Base-by-base conservation (phyloP, 2,329 filamentous ascomycete species). In the Neonectria magnoliae region DNA sequence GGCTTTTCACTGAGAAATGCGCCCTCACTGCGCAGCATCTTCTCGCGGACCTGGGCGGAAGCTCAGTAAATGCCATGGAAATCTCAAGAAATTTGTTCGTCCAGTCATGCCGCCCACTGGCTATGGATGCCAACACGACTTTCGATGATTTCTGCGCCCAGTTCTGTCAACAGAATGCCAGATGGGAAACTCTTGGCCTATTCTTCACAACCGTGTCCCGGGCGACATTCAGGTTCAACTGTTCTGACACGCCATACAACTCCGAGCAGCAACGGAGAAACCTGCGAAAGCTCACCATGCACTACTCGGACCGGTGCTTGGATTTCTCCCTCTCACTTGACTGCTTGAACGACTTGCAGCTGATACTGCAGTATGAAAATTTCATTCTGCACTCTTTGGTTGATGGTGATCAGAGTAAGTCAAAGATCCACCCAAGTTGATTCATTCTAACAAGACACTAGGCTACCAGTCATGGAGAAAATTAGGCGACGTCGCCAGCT, bases 401-500 rank as follows among this genome's bases (percentile, higher is more conserved):
- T 2, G 76, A 81, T 63, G 81, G 81, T 9, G 81, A 82, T 58
- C 80, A 82, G 62, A 82, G 81, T 82, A 69, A 69, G 77, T 22
- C 25, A 18, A 13, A 18, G 8, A 20, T 16, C 16, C 18, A 25
- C 3, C 10, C 41, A 6, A 29, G 10, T 20, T 2, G 6, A 18
- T 10, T 5, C 4, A 16, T 16, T 10, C 18, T 62, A 27, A 62
- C 42, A 3, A n/a, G 48, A 29, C 6, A 5, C 31, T 55, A 82
- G 83, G 82, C 62, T 84, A 82, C 47, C 76, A 79, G 48, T 81
- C 82, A 4, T 85, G 83, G 83, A 77, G 81, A 50, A 78, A 77
- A 36, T 73, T 85, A 2, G 82, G 83, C 25, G 82, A 84, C 60
- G 75, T 85, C 7, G 78, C 79, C 4, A 79, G 79, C 41, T 83